A percentile compares a stretch with the other conserved stretches of the same genome.
Evolutionary conservation across 2,329 filamentous ascomycete genomes (phyloP).

Genomic region (Dryadomyces sulphureus): DNA sequence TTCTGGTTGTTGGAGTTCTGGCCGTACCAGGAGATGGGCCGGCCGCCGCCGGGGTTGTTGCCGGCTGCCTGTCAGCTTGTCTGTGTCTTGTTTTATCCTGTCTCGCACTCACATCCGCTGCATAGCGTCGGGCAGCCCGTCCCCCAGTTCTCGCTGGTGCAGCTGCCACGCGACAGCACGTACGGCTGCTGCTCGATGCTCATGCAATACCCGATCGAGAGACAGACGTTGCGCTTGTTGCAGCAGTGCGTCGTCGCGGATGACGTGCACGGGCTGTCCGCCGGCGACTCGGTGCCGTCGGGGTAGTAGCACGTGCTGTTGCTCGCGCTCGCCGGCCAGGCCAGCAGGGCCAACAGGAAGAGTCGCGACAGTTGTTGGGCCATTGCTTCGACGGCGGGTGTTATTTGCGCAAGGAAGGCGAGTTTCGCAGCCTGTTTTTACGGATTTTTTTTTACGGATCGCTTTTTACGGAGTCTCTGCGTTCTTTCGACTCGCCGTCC

Average conservation of each 20-base stretch:
- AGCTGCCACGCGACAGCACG: slow-evolving; percentile 7
- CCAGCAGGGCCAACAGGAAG: too few species aligned
- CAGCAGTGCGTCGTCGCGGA: slow-evolving; percentile 7
- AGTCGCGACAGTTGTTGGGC: too few species aligned
- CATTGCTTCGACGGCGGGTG: too few species aligned
- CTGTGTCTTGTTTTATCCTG: neutral
- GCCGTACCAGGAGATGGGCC: slow-evolving; percentile 4
- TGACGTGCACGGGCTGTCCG: slow-evolving; percentile 3
- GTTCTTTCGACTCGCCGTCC: too few species aligned
- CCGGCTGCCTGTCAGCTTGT: neutral
- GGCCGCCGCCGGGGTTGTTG: neutral
- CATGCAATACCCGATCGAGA: slow-evolving; percentile 8
- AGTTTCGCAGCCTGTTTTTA: too few species aligned
- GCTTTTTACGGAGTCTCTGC: too few species aligned
- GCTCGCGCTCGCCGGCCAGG: neutral
- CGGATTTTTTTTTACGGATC: too few species aligned
- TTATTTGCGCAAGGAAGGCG: too few species aligned
- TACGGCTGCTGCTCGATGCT: slow-evolving; percentile 5
- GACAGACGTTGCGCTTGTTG: slow-evolving; percentile 4
- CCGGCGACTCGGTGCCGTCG: slow-evolving; percentile 2
- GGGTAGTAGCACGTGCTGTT: slow-evolving; percentile 9
- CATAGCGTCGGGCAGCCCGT: slow-evolving; percentile 8
- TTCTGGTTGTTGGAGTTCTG: neutral
- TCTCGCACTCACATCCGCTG: neutral
- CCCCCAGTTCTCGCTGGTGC: slow-evolving; percentile 8